Evolutionary conservation across 495 filamentous ascomycete species (phyloP), one percentile per base, ranked within the genome.

Genomic region (Bryoglossum gracile): DNA sequence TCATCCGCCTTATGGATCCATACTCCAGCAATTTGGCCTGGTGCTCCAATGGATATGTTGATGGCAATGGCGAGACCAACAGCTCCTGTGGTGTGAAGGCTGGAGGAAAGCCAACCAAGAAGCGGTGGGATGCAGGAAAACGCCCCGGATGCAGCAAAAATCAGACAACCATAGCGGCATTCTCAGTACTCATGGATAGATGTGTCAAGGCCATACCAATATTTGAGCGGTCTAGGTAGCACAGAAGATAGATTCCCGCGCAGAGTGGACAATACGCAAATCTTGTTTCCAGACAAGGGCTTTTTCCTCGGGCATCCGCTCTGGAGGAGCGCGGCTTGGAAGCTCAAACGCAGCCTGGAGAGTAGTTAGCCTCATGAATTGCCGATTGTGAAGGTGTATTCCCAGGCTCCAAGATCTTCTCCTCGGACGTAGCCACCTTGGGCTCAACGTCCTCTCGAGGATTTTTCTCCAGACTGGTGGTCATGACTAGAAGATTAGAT

Each of bases 1-100:
- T 87, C 82, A 36, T 80, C 64, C 0, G 70, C 65, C 53, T 81
- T 82, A 62, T 85, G 86, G 34, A 86, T 84, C 77, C 81, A 87
- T 4, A 86, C 81, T 0, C 82, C 82, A 0, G 78, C 77, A 21
- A 86, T 84, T 59, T 86, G 81, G 3, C 82, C 83, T 0, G 80
- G 75, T 0, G 78, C 80, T 0, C 82, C 83, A 26, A 84, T 68
- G 0, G 74, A 75, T 13, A 84, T 75, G 50, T 86, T 86, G 34
- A 87, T 55, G 2, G 82, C 83, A 36, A 86, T 83, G 0, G 81
- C 83, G 1, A 86, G 69, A 0, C 82, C 83, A 0, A 76, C 74
- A 2, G 81, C 71, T 0, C 74, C 77, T 0, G 82, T 86, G 44
- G 71, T 74, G 61, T 73, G 70, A 14, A 86, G 64, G 51, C 86